phyloP scores from a whole-genome alignment of 2,329 filamentous ascomycete species.

The Curvularia lunata region DNA sequence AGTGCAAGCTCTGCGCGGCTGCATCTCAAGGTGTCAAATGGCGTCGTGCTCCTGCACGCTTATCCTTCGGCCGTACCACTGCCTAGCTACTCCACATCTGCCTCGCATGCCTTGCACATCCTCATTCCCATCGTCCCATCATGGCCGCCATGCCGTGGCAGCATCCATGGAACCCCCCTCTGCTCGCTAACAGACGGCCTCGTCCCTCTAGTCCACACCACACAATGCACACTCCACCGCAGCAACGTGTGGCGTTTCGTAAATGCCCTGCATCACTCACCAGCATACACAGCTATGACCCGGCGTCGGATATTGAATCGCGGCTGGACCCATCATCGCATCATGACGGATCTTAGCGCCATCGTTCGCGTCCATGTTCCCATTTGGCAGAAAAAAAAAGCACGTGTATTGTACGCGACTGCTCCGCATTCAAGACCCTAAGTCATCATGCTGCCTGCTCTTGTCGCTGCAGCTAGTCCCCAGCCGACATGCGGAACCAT shows the following conservation, averaged over 20 bases:
- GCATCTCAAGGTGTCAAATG: conserved; percentile 19
- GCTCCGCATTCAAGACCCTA: conserved; percentile 24
- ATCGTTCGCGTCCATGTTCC: conserved; percentile 33
- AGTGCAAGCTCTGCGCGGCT: conserved; percentile 22
- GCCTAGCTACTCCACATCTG: conserved; percentile 9
- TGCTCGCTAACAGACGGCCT: no score
- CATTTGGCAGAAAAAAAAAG: conserved; percentile 31
- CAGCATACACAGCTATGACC: conserved; percentile 25
- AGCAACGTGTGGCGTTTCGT: conserved; percentile 28
- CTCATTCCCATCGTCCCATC: background rate
- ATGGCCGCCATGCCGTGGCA: background rate
- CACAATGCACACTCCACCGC: background rate
- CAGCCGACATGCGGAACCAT: conserved; percentile 38
- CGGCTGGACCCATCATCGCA: conserved; percentile 35
- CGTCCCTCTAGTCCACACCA: no score
- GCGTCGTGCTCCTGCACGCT: conserved; percentile 13
- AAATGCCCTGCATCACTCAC: conserved; percentile 9
- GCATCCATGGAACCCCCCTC: background rate
- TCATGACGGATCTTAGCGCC: conserved; percentile 32
- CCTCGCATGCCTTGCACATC: conserved; percentile 1
- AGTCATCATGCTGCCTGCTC: conserved; percentile 17
- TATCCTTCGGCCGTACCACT: conserved; percentile 9
- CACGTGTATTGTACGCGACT: conserved; percentile 30
- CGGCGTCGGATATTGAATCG: conserved; percentile 31
- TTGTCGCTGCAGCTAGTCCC: conserved; percentile 38